phyloP scores from a whole-genome alignment of 1,284 basidiomycete species.

The Tylopilus sp. region DNA sequence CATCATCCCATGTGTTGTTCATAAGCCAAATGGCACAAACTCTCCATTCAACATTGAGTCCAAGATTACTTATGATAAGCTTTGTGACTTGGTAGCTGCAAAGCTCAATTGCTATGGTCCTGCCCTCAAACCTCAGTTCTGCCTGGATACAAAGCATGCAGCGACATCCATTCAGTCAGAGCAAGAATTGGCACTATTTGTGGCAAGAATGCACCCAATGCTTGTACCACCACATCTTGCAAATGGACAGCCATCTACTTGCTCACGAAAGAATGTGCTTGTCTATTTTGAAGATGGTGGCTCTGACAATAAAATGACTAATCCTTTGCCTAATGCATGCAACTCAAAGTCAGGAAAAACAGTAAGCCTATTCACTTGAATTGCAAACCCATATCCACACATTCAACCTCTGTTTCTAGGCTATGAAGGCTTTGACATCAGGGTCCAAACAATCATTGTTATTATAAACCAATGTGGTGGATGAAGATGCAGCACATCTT shows the following conservation, averaged over 20 bases:
- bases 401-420: too few relatives aligned
- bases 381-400: too few relatives aligned
- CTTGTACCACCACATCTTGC: not conserved
- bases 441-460: too few relatives aligned
- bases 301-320: too few relatives aligned
- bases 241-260: slow-evolving; percentile 2
- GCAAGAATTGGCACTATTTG: not conserved
- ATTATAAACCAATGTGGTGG: too few relatives aligned
- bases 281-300: slow-evolving; percentile 1
- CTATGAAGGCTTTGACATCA: too few relatives aligned
- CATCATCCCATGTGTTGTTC: not conserved
- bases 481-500: too few relatives aligned
- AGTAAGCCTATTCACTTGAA: too few relatives aligned
- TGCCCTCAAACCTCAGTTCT: not conserved
- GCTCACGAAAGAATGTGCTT: not conserved
- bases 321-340: too few relatives aligned
- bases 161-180: not conserved
- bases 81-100: not conserved
- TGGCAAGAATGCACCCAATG: not conserved
- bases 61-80: not conserved
- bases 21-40: not conserved
- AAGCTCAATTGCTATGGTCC: not conserved
- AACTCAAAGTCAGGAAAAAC: too few relatives aligned
- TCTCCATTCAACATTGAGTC: not conserved
- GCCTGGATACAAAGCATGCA: not conserved